Evolutionary conservation across 1,284 basidiomycete species (phyloP).

Genomic region (Mycena citricolor): DNA sequence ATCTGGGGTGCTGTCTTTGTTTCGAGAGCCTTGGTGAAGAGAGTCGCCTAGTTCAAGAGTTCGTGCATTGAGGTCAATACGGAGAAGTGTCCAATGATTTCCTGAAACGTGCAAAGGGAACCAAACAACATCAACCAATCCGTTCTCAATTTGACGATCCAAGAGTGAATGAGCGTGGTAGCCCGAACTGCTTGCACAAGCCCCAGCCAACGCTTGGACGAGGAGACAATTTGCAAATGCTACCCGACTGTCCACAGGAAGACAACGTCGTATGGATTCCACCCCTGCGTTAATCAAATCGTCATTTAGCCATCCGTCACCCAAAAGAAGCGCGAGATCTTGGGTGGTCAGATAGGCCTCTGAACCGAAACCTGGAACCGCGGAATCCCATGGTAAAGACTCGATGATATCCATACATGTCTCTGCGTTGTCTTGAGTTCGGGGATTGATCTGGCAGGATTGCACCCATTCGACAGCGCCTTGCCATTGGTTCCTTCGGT

Average conservation of each 20-base stretch:
- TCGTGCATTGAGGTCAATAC: slow-evolving; percentile 1
- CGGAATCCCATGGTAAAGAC: slow-evolving; percentile 1
- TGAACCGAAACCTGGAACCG: slow-evolving; percentile 1
- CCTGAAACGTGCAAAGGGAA: slow-evolving; percentile 14
- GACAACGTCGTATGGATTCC: slow-evolving; percentile 9
- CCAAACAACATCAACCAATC: slow-evolving; percentile 8
- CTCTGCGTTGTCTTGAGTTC: neutral
- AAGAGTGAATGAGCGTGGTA: neutral
- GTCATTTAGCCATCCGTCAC: slow-evolving; percentile 17
- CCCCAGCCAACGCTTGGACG: neutral
- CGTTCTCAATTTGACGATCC: slow-evolving; percentile 1
- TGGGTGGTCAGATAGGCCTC: slow-evolving; percentile 2
- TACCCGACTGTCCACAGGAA: neutral
- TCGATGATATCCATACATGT: neutral
- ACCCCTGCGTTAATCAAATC: slow-evolving; percentile 18
- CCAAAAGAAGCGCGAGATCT: slow-evolving; percentile 10
- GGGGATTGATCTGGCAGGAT: too few relatives aligned
- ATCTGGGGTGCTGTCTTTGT: too few relatives aligned
- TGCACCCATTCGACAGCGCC: neutral
- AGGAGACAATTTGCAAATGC: slow-evolving; percentile 8
- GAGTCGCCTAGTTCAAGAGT: neutral
- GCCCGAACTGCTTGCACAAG: neutral
- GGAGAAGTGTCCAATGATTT: slow-evolving; percentile 21
- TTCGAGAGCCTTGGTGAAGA: neutral
- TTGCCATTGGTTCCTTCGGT: neutral